Conservation (phyloP, 306 rosid genomes). For the Lablab purpureus region DNA sequence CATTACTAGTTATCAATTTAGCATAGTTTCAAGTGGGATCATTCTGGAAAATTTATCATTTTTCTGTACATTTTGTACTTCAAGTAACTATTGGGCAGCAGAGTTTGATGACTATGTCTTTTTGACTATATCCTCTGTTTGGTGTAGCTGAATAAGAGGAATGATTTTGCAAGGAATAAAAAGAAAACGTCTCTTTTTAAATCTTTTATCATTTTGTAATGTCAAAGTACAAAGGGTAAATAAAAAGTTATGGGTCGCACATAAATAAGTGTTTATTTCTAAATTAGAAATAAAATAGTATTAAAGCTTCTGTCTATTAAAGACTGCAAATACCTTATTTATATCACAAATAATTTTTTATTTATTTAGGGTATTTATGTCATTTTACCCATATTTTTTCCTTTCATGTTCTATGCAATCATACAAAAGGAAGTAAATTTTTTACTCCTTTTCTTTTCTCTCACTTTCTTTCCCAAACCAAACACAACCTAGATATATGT, state of each 20-base stretch:
- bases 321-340: background rate
- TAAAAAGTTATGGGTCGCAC: background rate
- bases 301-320: background rate
- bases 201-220: background rate
- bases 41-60: conserved; percentile 17
- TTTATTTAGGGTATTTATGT: no score
- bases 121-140: background rate
- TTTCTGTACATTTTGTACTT: conserved; percentile 4
- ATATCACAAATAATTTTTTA: background rate
- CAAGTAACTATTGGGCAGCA: background rate
- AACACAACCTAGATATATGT: background rate
- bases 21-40: conserved; percentile 32
- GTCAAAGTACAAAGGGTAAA: background rate
- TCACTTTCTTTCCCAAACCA: no score
- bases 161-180: background rate
- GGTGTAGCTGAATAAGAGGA: background rate
- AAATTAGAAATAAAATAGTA: background rate
- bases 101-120: conserved; percentile 12
- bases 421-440: no score
- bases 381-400: no score
- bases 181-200: background rate
- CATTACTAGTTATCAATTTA: background rate
- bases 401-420: no score
- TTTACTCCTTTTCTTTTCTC: no score
- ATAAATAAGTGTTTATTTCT: background rate